Base-by-base conservation (phyloP, 2,329 filamentous ascomycete genomes). In the Monosporascus ibericus region DNA sequence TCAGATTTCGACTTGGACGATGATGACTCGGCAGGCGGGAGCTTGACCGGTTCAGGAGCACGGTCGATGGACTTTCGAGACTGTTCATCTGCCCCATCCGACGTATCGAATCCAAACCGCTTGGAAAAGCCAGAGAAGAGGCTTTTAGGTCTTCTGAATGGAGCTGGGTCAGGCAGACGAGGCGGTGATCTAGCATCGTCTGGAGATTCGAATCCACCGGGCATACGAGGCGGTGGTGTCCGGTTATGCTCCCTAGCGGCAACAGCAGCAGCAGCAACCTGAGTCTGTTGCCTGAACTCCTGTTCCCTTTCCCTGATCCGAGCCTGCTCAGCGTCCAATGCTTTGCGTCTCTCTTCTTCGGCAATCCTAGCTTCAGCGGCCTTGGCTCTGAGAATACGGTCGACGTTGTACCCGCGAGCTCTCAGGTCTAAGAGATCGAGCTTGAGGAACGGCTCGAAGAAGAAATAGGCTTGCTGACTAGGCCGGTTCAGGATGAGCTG, bases 361-460 rank as follows among this genome's bases (percentile, higher is more conserved):
- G 90, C 91, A 58, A 97, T 85, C 49, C 89, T 83, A 6, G 90
- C 89, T 68, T 97, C 91, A 2, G 89, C 88, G 20, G 88, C 90
- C 72, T 95, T 95, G 50, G 87, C 87, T 38, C 90, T 84, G 22
- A 99, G 77, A 56, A 99, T 97, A 48, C 94, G 87, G 64, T 96
- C 90, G 39, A 99, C 94, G 60, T 99, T 97, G 75, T 96, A 97
- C 2, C 94, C 94, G 58, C 94, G 90, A 55, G 85, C 84, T 62
- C 90, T 86, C 40, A 99, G 74, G 49, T 92, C 86, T 47, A 88
- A 81, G 24, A 99, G 77, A 60, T 92, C 90, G 8, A 94, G 85
- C 53, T 88, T 92, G 38, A 99, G 74, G 57, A 99, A 87, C 50
- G 90, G 92, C 70, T 97, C 94, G 52, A 99, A 84, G 50, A 94